Conservation (phyloP, 2,329 filamentous ascomycete genomes). For the Ceratocystiopsis brevicomis region DNA sequence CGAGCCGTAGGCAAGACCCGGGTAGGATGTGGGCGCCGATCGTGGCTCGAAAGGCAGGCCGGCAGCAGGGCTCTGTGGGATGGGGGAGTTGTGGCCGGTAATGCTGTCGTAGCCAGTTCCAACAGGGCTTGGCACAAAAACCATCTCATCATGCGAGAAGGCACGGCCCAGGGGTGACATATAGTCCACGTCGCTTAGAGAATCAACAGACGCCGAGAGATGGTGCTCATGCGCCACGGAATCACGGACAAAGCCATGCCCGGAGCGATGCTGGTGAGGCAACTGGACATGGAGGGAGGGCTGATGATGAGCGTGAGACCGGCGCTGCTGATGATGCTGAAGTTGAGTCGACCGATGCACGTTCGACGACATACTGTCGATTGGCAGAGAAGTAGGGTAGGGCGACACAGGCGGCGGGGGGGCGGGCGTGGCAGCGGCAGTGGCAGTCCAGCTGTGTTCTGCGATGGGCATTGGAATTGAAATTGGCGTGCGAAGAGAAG, state of each 20-base stretch:
- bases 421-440: neutral
- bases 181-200: slow-evolving; percentile 44
- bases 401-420: too few species aligned
- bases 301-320: neutral
- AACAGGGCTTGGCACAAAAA: slow-evolving; percentile 35
- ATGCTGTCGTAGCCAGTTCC: slow-evolving; percentile 37
- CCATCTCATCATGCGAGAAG: slow-evolving; percentile 33
- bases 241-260: too few species aligned
- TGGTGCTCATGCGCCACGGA: slow-evolving; percentile 17
- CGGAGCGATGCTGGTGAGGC: neutral
- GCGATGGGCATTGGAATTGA: slow-evolving; percentile 4
- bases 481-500: slow-evolving; percentile 2
- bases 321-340: slow-evolving; percentile 2
- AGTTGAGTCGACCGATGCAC: neutral
- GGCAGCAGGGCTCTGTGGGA: slow-evolving; percentile 35
- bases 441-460: slow-evolving; percentile 4
- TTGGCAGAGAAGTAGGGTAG: too few species aligned
- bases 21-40: slow-evolving; percentile 38
- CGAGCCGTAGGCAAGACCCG: slow-evolving; percentile 40
- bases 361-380: neutral
- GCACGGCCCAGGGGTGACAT: slow-evolving; percentile 36
- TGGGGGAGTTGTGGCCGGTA: slow-evolving; percentile 30
- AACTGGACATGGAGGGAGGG: slow-evolving; percentile 1
- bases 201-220: slow-evolving; percentile 36
- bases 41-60: slow-evolving; percentile 36